phyloP scores from a whole-genome alignment of 177 flowering plant genomes.

The Vitis hybrid region DNA sequence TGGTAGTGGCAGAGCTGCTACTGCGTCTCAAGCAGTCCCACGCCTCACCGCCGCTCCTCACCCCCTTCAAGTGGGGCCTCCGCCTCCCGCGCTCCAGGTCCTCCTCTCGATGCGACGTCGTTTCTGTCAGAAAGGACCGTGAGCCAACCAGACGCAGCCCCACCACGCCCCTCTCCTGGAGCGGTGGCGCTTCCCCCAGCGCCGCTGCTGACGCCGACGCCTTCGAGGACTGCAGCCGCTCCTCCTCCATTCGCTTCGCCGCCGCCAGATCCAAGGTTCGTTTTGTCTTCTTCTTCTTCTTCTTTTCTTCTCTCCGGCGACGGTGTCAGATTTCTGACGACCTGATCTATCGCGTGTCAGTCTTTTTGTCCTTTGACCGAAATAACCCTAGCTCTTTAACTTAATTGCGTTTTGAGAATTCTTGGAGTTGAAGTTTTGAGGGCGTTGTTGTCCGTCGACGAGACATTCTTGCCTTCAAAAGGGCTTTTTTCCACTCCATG shows the following conservation, averaged over 20 bases:
- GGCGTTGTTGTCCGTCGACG: slow-evolving; percentile 8
- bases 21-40: slow-evolving; percentile 38
- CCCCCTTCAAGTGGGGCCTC: slow-evolving; percentile 43
- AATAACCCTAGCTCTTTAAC: neutral
- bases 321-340: neutral
- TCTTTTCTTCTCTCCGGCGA: neutral
- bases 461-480: slow-evolving; percentile 17
- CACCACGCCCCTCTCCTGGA: slow-evolving; percentile 66
- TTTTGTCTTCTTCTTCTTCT: slow-evolving; percentile 6
- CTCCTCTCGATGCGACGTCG: slow-evolving; percentile 18
- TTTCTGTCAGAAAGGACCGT: slow-evolving; percentile 14
- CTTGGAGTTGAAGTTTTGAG: neutral
- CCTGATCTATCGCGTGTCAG: slow-evolving; percentile 9
- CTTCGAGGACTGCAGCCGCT: slow-evolving; percentile 32
- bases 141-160: slow-evolving; percentile 45
- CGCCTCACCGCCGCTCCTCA: slow-evolving; percentile 16
- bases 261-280: slow-evolving; percentile 46
- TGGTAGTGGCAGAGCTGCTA: slow-evolving; percentile 54
- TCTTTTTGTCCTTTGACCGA: slow-evolving; percentile 1
- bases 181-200: slow-evolving; percentile 43
- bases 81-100: slow-evolving; percentile 47
- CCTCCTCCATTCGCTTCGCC: slow-evolving; percentile 5
- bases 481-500: neutral
- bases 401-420: neutral
- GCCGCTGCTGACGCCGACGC: slow-evolving; percentile 34